Evolutionary conservation across 192 early-diverging fungal species (phyloP), one percentile per base, ranked within the genome.

Genomic region (Coemansia sp.): DNA sequence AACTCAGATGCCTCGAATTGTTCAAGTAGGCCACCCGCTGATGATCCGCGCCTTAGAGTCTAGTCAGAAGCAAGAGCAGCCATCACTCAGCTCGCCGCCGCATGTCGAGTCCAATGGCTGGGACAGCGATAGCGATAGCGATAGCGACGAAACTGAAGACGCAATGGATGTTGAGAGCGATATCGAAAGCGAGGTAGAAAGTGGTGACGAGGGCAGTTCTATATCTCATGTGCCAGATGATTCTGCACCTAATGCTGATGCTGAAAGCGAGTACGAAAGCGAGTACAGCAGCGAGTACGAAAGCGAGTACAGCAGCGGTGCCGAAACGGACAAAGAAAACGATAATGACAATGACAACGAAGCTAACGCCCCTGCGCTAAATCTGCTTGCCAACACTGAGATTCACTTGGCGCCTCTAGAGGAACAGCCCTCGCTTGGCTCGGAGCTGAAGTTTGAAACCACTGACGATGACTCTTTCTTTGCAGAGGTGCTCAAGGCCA

Each of bases 1-100:
- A 2, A 65, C 68, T 9, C 67, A 79, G 62, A 61, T 65, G 66
- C 68, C 77, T 23, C 68, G 77, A 14, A 67, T 74, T 36, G 71
- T 79, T 9, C 77, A 79, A 50, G 65, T 74, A 16, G 67, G 45
- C 31, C 43, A 63, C 48, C 63, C 71, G 14, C 67, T 69, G 64
- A 35, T 62, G 3, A 43, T 53, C 6, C 71, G 67, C 40, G 37
- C 63, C 3, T 14, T 72, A 4, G 75, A 62, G 10, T 18, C 57
- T 5, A 63, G 45, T 33, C 37, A 21, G 45, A 43, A 21, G 18
- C 38, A 24, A 10, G 63, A 76, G 18, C 2, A 28, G 10, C 48
- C 53, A 40, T 24, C 63, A n/a, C 62, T 63, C 23, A 60, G 63
- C 51, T 69, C 76, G 24, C 76, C 70, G 6, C 60, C 64, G 55